Evolutionary conservation across 805 yeast genomes (phyloP).

Genomic region (Candida orba): DNA sequence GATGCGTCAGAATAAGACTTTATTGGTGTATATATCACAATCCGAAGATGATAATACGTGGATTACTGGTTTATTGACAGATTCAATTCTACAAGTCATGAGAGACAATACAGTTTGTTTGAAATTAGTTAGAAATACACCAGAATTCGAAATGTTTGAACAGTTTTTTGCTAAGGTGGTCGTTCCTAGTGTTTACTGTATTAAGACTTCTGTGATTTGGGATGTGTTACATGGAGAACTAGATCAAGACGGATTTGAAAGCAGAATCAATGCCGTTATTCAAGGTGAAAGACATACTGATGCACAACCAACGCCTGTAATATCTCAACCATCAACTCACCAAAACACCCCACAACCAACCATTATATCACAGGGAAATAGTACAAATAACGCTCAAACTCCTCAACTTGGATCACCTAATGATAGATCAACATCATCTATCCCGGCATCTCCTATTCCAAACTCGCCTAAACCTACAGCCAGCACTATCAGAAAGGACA

Average conservation of each 20-base stretch:
- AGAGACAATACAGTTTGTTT: conserved; percentile 33
- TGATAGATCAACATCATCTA: conserved; percentile 6
- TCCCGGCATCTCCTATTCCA: not conserved
- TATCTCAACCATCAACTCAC: not conserved
- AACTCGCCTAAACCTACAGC: conserved; percentile 4
- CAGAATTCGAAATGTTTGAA: conserved; percentile 40
- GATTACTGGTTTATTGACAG: conserved; percentile 15
- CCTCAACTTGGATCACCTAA: not conserved
- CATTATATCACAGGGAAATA: too few species aligned
- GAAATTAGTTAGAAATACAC: conserved; percentile 32
- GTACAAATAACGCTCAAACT: not conserved
- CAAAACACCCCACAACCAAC: not conserved
- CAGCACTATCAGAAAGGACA: conserved; percentile 2
- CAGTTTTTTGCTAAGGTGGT: conserved; percentile 47
- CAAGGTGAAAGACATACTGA: conserved; percentile 3
- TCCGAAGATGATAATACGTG: conserved; percentile 16
- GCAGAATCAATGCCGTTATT: conserved; percentile 5
- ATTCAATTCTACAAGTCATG: conserved; percentile 13
- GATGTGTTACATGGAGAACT: conserved; percentile 34
- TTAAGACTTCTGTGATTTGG: conserved; percentile 40
- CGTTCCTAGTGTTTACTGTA: conserved; percentile 51
- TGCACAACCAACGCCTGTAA: conserved; percentile 3
- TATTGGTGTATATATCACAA: conserved; percentile 32
- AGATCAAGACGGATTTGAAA: conserved; percentile 22
- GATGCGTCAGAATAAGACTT: conserved; percentile 27